Conservation (phyloP, 352 stramenopile species). For the Globisporangium viniferum region DNA sequence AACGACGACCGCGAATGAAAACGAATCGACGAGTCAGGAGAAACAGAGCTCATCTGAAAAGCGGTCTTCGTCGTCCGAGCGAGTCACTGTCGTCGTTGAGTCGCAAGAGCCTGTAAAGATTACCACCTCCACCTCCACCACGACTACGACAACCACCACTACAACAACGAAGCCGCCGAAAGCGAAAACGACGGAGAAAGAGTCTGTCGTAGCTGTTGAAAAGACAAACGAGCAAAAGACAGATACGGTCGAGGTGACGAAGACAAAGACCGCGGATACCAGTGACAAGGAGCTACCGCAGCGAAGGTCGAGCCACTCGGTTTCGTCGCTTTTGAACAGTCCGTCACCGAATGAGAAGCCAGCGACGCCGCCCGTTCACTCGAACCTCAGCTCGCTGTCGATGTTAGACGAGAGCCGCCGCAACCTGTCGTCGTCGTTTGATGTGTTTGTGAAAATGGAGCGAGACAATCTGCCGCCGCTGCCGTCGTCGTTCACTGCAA, state of each 20-base stretch:
- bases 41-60: not conserved
- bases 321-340: constrained; percentile 76
- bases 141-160: not conserved
- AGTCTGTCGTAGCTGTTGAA: not conserved
- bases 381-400: constrained; percentile 30
- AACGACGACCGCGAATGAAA: constrained; percentile 5
- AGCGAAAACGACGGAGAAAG: not conserved
- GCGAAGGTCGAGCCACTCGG: constrained; percentile 42
- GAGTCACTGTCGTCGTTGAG: not conserved
- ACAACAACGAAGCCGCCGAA: not conserved
- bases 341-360: constrained; percentile 42
- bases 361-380: constrained; percentile 24
- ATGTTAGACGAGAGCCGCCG: constrained; percentile 28
- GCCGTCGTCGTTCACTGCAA: constrained; percentile 3
- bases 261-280: not conserved
- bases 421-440: constrained; percentile 18
- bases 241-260: not conserved
- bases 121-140: not conserved
- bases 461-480: constrained; percentile 25
- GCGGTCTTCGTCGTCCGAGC: not conserved
- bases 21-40: not conserved
- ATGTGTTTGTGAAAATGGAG: constrained; percentile 64
- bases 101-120: not conserved
- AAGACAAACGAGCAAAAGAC: not conserved
- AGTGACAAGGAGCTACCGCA: not conserved